Evolutionary conservation across 176 grass and related monocot species (phyloP), one percentile per base, ranked within the genome.

Genomic region (Musa acuminata): DNA sequence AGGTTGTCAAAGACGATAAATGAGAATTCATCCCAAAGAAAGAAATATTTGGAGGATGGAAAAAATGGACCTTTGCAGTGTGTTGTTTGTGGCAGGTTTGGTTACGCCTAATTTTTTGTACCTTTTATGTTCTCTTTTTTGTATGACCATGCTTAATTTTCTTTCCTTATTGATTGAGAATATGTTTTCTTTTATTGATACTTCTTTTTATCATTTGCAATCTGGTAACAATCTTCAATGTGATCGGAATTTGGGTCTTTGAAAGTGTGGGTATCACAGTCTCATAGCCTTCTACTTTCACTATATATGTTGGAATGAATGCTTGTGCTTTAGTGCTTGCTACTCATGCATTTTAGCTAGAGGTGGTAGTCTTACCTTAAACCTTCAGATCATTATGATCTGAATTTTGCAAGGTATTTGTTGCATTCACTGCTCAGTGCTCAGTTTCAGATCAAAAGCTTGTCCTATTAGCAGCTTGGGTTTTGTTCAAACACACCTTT

Each of bases 71-170:
- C 80, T 63, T 83, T 94, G 63, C 69, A 73, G 13, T 99, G 95
- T 77, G 76, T 91, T 79, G 84, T 85, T 63, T 99, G 95, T 75
- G 86, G 82, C 84, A 99, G 95, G 95, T 97, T 93, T 83, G 87
- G 19, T 80, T 83, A 89, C 76, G 75, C 79, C 16, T 73, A 51
- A 35, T 35, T 35, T 35, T 35, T 35, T 69, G 70, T 75, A 83
- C 49, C 58, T 87, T 78, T 17, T 80, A 25, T 72, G 3, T 23
- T 52, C 11, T 51, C 24, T 1, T 67, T 21, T 14, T 67, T 1
- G 35, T 35, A 5, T 35, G 11, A 35, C 3, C 3, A 35, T 5
- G 25, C 13, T 21, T 67, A 7, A 16, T 12, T 26, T 67, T 12
- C 0, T 67, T 23, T 67, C 13, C 25, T 14, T 35, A 67, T 67